These are phyloP conservation scores for Hypoxylon sp. DNA, from an alignment of 2,329 filamentous ascomycete genomes.

Conservation along the genomic window DNA sequence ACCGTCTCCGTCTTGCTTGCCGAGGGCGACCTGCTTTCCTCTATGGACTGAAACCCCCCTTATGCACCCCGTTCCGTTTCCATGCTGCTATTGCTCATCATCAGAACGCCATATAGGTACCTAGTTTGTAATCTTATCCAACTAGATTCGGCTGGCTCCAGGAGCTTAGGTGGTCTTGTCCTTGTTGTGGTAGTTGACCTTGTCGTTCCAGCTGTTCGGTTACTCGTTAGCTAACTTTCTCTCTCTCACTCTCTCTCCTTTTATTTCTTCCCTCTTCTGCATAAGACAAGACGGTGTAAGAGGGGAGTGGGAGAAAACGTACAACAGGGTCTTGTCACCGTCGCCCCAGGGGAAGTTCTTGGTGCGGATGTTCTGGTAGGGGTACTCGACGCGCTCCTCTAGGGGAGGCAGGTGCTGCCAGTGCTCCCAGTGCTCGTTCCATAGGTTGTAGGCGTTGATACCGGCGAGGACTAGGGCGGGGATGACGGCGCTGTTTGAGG, in stretches of 20 bases:
- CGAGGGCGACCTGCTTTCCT: slow-evolving; percentile 23
- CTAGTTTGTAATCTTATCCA: not conserved
- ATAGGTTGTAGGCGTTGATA: slow-evolving; percentile 90
- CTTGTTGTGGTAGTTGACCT: slow-evolving; percentile 97
- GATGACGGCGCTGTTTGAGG: slow-evolving; percentile 74
- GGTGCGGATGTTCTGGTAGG: slow-evolving; percentile 97
- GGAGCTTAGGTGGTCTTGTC: slow-evolving; percentile 73
- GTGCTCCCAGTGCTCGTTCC: slow-evolving; percentile 98
- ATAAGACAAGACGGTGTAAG: too few species aligned
- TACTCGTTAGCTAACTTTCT: slow-evolving; percentile 38
- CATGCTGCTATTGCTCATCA: not conserved
- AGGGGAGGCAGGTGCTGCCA: slow-evolving; percentile 86
- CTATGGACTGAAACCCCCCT: slow-evolving; percentile 13
- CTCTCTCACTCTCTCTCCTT: not conserved
- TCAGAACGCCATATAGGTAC: not conserved
- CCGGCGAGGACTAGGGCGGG: slow-evolving; percentile 79
- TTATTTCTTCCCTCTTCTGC: not conserved
- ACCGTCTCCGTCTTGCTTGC: slow-evolving; percentile 22
- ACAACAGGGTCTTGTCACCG: slow-evolving; percentile 90
- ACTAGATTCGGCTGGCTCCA: not conserved
- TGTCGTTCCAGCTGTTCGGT: slow-evolving; percentile 84
- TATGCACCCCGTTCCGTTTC: slow-evolving; percentile 1
- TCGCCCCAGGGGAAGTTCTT: slow-evolving; percentile 98
- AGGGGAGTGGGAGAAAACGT: slow-evolving; percentile 57
- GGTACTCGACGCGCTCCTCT: slow-evolving; percentile 92